A percentile compares a stretch with the other conserved stretches of the same genome.
Conservation (phyloP, 2,329 filamentous ascomycete genomes). For the Pseudopyrenochaeta lycopersici region DNA sequence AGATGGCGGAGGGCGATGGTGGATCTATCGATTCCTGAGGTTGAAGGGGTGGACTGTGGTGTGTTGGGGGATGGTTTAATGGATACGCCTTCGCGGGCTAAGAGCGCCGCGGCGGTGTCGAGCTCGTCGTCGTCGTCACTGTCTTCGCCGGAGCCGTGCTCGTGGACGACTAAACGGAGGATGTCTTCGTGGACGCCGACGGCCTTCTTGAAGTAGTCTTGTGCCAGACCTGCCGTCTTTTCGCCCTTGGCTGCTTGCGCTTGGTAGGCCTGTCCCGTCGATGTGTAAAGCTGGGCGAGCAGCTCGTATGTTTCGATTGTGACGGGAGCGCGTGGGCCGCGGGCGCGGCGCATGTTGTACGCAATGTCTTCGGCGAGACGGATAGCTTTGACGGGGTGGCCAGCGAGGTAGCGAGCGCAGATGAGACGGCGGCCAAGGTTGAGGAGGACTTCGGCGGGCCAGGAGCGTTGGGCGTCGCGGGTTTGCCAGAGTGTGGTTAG, state of each 20-base stretch:
- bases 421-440: slow-evolving; percentile 63
- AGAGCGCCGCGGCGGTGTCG: slow-evolving; percentile 48
- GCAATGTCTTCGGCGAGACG: slow-evolving; percentile 62
- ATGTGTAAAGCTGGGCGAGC: slow-evolving; percentile 60
- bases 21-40: slow-evolving; percentile 26
- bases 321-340: slow-evolving; percentile 58
- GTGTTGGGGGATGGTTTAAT: slow-evolving; percentile 25
- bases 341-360: slow-evolving; percentile 64
- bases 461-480: slow-evolving; percentile 35
- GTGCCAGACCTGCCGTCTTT: slow-evolving; percentile 46
- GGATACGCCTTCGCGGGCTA: slow-evolving; percentile 46
- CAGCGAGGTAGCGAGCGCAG: slow-evolving; percentile 61
- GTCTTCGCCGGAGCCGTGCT: slow-evolving; percentile 20
- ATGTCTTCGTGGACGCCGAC: slow-evolving; percentile 42
- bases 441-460: slow-evolving; percentile 54
- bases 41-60: background rate
- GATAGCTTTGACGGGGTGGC: slow-evolving; percentile 51
- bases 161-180: slow-evolving; percentile 41
- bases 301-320: slow-evolving; percentile 61
- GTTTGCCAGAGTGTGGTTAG: no score
- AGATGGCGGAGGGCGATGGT: slow-evolving; percentile 47
- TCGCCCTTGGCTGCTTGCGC: slow-evolving; percentile 43
- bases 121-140: slow-evolving; percentile 47
- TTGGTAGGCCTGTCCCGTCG: slow-evolving; percentile 49
- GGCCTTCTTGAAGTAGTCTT: slow-evolving; percentile 52